Evolutionary conservation across 2,329 filamentous ascomycete species (phyloP).

Genomic region (Penicillium nordicum): DNA sequence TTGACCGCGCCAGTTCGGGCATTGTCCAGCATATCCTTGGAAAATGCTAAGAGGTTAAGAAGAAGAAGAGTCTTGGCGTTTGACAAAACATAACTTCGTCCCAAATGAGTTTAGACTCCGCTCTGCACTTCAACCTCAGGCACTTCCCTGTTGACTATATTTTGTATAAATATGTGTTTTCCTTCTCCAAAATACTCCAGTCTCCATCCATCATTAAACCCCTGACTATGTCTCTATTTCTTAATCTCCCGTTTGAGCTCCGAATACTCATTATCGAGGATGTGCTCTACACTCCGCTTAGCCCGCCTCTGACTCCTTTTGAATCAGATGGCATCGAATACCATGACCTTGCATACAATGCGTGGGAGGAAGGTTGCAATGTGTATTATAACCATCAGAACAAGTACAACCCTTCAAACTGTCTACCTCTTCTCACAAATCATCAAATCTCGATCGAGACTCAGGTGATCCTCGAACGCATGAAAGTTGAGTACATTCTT

Average conservation of each 20-base stretch:
- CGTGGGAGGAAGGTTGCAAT: not conserved
- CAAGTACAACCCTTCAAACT: not conserved
- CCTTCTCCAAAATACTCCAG: not conserved
- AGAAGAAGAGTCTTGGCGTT: not conserved
- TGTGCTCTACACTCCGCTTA: not conserved
- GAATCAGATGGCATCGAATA: not conserved
- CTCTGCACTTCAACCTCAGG: not conserved
- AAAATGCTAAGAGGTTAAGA: not conserved
- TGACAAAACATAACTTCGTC: not conserved
- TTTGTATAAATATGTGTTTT: too few relatives aligned
- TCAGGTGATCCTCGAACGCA: not conserved
- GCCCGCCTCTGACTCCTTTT: not conserved
- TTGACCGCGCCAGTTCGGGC: slow-evolving; percentile 35
- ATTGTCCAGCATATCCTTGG: slow-evolving; percentile 30
- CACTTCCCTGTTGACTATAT: too few relatives aligned
- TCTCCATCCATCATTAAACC: too few relatives aligned
- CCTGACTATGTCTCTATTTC: not conserved
- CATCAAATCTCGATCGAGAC: not conserved
- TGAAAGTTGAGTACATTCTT: not conserved
- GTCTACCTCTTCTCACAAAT: not conserved
- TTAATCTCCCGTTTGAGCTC: not conserved
- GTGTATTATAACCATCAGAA: not conserved
- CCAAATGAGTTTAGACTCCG: slow-evolving; percentile 2
- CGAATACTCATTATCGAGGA: not conserved
- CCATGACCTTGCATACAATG: not conserved